These are phyloP conservation scores for Schizophyllum amplum DNA, from an alignment of 1,284 basidiomycete genomes.

Conservation along the genomic window DNA sequence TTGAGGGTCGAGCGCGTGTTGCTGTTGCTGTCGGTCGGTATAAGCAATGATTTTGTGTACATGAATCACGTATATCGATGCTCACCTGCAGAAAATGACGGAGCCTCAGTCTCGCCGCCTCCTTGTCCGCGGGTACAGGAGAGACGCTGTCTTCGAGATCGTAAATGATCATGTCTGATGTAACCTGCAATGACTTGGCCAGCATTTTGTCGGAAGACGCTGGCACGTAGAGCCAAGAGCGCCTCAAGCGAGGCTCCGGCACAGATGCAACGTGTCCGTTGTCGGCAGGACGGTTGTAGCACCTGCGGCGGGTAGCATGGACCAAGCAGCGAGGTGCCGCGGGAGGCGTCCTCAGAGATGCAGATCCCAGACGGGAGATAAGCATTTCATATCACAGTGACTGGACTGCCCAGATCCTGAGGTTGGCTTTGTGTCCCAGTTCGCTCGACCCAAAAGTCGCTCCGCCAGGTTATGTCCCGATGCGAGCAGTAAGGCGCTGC, in stretches of 20 bases:
- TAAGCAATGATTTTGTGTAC: constrained; percentile 13
- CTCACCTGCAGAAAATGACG: constrained; percentile 38
- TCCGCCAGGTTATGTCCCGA: no score
- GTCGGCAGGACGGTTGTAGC: background rate
- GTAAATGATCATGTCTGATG: constrained; percentile 75
- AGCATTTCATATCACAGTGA: no score
- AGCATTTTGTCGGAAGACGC: constrained; percentile 76
- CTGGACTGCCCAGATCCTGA: no score
- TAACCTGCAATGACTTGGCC: constrained; percentile 57
- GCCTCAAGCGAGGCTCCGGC: constrained; percentile 23
- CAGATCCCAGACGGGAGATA: no score
- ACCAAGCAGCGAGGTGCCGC: no score
- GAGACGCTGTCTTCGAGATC: constrained; percentile 82
- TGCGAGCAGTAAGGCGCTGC: no score
- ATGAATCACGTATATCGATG: constrained; percentile 1
- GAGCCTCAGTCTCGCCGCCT: constrained; percentile 50
- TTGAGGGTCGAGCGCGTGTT: constrained; percentile 10
- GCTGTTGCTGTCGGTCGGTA: constrained; percentile 28
- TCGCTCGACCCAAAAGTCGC: no score
- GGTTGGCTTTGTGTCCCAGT: no score
- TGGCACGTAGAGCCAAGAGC: constrained; percentile 71
- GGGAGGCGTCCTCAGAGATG: no score
- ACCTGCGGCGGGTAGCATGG: no score
- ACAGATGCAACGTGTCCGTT: background rate
- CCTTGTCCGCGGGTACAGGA: constrained; percentile 52